phyloP scores from a whole-genome alignment of 495 filamentous ascomycete genomes.

The Darksidea phi region DNA sequence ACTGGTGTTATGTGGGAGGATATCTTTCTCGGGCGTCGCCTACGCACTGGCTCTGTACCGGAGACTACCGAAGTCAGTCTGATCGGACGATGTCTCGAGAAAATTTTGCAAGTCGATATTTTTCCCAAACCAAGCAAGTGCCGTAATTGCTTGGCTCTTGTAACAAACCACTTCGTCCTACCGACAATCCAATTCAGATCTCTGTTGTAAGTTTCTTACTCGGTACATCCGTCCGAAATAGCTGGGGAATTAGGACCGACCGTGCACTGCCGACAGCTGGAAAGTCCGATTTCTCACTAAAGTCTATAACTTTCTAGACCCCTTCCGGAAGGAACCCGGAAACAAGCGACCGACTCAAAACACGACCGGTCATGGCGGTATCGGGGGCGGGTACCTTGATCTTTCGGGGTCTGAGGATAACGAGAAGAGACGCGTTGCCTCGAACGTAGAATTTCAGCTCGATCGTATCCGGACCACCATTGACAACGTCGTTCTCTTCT shows the following conservation, averaged over 20 bases:
- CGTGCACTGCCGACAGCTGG: no score
- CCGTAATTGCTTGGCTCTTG: background rate
- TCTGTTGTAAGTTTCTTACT: conserved; percentile 19
- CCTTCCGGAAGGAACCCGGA: no score
- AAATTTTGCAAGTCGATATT: conserved; percentile 9
- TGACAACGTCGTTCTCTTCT: no score
- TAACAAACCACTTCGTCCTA: background rate
- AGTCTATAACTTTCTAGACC: background rate
- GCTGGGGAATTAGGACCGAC: no score
- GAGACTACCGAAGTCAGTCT: conserved; percentile 11
- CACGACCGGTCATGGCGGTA: no score
- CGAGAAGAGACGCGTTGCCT: no score
- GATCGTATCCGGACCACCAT: no score
- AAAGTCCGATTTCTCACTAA: conserved; percentile 17
- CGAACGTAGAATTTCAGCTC: no score
- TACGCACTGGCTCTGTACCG: background rate
- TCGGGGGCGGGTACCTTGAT: no score
- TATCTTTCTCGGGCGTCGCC: conserved; percentile 1
- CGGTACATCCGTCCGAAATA: no score
- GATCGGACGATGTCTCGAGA: conserved; percentile 12
- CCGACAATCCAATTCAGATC: conserved; percentile 8
- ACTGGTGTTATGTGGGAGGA: conserved; percentile 10
- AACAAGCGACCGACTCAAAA: no score
- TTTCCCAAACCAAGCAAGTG: conserved; percentile 1
- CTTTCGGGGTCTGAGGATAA: no score